Percentiles rank a stretch among this genome's conserved stretches.
Evolutionary conservation across 192 early-diverging fungal species (phyloP).

Genomic region (Hyaloraphidium curvatum): DNA sequence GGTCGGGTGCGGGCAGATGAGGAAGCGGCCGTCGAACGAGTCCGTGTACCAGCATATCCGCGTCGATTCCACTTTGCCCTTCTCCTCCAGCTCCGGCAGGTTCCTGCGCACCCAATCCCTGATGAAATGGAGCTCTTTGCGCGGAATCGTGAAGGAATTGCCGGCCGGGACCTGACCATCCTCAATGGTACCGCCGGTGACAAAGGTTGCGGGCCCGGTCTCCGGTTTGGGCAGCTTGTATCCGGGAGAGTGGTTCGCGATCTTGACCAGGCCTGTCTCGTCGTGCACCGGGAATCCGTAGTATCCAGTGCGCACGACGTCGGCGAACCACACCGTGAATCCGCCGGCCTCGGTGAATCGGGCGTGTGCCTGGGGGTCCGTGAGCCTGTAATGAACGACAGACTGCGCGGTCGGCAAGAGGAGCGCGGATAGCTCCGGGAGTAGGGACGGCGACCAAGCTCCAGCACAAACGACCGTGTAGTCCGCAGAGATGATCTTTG

Average conservation of each 20-base stretch:
- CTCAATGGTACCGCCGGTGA: no score
- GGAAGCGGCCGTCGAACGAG: slow-evolving; percentile 29
- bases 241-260: slow-evolving; percentile 23
- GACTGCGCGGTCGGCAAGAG: slow-evolving; percentile 27
- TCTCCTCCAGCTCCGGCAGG: slow-evolving; percentile 16
- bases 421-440: slow-evolving; percentile 16
- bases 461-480: no score
- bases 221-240: no score
- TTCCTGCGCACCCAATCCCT: no score
- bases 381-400: slow-evolving; percentile 25
- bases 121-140: no score
- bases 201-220: no score
- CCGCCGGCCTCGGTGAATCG: slow-evolving; percentile 2
- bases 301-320: slow-evolving; percentile 19
- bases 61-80: slow-evolving; percentile 16
- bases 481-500: no score
- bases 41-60: slow-evolving; percentile 37
- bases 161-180: no score
- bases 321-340: slow-evolving; percentile 31
- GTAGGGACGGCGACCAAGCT: slow-evolving; percentile 23
- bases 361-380: background rate
- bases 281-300: slow-evolving; percentile 19
- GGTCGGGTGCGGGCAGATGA: slow-evolving; percentile 11
- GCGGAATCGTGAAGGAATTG: no score
- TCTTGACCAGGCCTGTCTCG: slow-evolving; percentile 18